Evolutionary conservation across 2,329 filamentous ascomycete species (phyloP).

Genomic region (Aspergillus ochraceus): DNA sequence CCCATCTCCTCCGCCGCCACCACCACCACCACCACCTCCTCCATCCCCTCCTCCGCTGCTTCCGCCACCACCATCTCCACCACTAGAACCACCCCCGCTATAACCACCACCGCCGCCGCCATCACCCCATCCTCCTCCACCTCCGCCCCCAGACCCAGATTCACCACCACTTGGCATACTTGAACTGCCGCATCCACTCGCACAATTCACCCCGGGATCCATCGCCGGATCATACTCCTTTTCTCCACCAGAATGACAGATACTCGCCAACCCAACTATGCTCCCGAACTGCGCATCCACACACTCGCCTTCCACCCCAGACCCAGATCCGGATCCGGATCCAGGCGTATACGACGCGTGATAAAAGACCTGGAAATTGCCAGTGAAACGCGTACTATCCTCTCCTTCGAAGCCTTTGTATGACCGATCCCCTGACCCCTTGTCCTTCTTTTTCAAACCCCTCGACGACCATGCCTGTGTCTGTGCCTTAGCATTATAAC

Average conservation of each 20-base stretch:
- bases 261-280: background rate
- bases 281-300: background rate
- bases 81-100: background rate
- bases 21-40: background rate
- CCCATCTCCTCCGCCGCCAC: background rate
- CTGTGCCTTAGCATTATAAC: background rate
- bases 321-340: background rate
- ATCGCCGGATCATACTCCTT: background rate
- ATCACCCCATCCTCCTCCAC: background rate
- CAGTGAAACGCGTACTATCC: background rate
- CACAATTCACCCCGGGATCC: background rate
- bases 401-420: background rate
- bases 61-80: background rate
- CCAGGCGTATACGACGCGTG: background rate
- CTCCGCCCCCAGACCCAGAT: background rate
- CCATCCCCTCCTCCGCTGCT: background rate
- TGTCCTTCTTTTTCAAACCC: background rate
- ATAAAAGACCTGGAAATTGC: background rate
- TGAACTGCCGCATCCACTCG: background rate
- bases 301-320: background rate
- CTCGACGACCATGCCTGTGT: background rate
- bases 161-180: background rate
- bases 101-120: background rate
- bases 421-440: background rate
- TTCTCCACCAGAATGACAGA: background rate